Percentiles rank a stretch among this genome's conserved stretches.
Conservation (phyloP, 2,329 filamentous ascomycete genomes). For the Colletotrichum magnum region DNA sequence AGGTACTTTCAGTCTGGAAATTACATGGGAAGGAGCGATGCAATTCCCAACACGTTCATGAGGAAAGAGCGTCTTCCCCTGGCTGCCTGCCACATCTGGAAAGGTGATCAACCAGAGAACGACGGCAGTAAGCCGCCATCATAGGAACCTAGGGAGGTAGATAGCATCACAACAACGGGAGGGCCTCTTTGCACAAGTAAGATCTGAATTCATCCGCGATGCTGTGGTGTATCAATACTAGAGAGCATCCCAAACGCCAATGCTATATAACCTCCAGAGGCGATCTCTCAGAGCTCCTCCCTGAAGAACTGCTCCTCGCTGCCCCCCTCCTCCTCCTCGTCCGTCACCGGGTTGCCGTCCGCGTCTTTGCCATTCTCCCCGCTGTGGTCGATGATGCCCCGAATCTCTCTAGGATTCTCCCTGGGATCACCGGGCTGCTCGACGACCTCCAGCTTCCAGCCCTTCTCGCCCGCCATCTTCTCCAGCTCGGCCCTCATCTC, state of each 20-base stretch:
- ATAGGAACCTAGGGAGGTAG: too few species aligned
- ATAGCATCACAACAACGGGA: too few species aligned
- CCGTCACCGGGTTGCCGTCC: constrained; percentile 35
- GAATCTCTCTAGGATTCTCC: constrained; percentile 68
- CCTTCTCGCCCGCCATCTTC: constrained; percentile 76
- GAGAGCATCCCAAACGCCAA: constrained; percentile 37
- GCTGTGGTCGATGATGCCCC: constrained; percentile 75
- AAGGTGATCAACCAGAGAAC: too few species aligned
- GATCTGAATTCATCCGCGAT: constrained; percentile 1
- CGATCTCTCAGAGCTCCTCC: constrained; percentile 61
- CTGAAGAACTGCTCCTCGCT: constrained; percentile 66
- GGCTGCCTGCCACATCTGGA: too few species aligned
- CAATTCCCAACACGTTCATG: too few species aligned
- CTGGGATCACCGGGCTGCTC: constrained; percentile 70
- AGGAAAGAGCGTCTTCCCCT: too few species aligned
- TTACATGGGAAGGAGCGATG: too few species aligned
- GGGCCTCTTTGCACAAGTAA: neutral
- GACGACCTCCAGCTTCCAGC: constrained; percentile 86
- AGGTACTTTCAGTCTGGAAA: too few species aligned
- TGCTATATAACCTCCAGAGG: constrained; percentile 19
- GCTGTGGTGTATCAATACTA: constrained; percentile 21
- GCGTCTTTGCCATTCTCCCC: constrained; percentile 51
- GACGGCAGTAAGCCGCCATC: too few species aligned
- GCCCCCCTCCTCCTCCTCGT: constrained; percentile 22
- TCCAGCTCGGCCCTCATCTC: constrained; percentile 78